Conservation (phyloP, 768 basidiomycete genomes). For the Macrolepiota fuliginosa region DNA sequence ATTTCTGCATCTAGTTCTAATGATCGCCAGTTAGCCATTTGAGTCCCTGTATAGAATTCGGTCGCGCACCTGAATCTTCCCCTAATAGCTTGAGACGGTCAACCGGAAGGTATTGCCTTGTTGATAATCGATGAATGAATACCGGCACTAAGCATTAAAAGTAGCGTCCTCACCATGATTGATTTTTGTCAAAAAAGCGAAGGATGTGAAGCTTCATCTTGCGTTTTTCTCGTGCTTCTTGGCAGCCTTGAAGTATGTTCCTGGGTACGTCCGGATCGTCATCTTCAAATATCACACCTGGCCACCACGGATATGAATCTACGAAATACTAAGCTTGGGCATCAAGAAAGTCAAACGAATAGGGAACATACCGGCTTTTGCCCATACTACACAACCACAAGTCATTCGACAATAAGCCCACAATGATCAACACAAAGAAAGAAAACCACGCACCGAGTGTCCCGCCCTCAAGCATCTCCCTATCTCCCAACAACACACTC, state of each 20-base stretch:
- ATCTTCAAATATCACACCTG: constrained; percentile 71
- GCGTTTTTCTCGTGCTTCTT: constrained; percentile 31
- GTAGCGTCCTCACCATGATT: constrained; percentile 51
- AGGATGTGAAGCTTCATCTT: constrained; percentile 57
- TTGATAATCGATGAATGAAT: not conserved
- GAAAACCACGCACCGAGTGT: constrained; percentile 55
- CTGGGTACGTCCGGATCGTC: constrained; percentile 57
- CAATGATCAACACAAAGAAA: not conserved
- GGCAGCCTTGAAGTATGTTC: constrained; percentile 28
- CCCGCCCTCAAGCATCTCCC: constrained; percentile 33
- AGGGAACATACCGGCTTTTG: constrained; percentile 58
- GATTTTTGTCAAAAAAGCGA: constrained; percentile 73
- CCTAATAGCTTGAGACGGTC: constrained; percentile 64
- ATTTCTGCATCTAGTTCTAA: constrained; percentile 66
- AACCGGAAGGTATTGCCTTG: constrained; percentile 61
- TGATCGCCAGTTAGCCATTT: not conserved
- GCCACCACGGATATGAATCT: constrained; percentile 88
- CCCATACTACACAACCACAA: constrained; percentile 63
- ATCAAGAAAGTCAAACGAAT: not conserved
- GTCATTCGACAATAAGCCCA: not conserved
- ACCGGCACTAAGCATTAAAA: not conserved
- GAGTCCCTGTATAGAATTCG: not conserved
- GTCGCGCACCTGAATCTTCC: constrained; percentile 59
- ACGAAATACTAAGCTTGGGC: constrained; percentile 6
- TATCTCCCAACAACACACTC: constrained; percentile 12